Percentiles rank a stretch among this genome's conserved stretches.
phyloP scores from a whole-genome alignment of 148 eudicot species.

The Rhododendron molle region DNA sequence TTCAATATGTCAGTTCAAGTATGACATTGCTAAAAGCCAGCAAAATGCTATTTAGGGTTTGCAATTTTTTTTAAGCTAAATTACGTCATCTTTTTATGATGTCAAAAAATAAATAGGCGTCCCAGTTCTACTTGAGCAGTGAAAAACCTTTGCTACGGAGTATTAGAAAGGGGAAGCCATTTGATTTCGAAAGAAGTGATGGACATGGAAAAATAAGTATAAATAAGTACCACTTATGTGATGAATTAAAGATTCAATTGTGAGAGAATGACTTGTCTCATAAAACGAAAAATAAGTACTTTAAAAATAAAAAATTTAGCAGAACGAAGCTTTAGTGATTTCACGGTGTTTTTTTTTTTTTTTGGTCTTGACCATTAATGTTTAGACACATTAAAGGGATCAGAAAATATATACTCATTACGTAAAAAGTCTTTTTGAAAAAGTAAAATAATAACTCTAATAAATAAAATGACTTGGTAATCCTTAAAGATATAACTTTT shows the following conservation, averaged over 20 bases:
- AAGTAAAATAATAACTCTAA: not conserved
- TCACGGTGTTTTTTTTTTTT: not conserved
- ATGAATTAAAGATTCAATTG: too few species aligned
- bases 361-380: not conserved
- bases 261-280: too few species aligned
- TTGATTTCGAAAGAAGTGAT: not conserved
- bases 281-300: too few species aligned
- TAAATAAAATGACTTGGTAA: not conserved
- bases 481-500: not conserved
- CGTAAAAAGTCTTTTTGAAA: not conserved
- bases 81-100: not conserved
- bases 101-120: not conserved
- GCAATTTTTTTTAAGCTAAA: too few species aligned
- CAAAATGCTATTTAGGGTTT: not conserved
- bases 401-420: not conserved
- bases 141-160: not conserved
- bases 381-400: not conserved
- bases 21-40: not conserved
- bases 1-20: not conserved
- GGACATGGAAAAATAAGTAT: not conserved
- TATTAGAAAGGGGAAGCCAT: not conserved
- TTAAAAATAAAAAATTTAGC: too few species aligned
- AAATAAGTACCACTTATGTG: too few species aligned
- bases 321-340: not conserved
- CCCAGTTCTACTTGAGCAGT: not conserved